Percentiles rank a stretch among this genome's conserved stretches.
These are phyloP conservation scores for Zangia roseola DNA, from an alignment of 768 basidiomycete genomes.

Conservation along the genomic window DNA sequence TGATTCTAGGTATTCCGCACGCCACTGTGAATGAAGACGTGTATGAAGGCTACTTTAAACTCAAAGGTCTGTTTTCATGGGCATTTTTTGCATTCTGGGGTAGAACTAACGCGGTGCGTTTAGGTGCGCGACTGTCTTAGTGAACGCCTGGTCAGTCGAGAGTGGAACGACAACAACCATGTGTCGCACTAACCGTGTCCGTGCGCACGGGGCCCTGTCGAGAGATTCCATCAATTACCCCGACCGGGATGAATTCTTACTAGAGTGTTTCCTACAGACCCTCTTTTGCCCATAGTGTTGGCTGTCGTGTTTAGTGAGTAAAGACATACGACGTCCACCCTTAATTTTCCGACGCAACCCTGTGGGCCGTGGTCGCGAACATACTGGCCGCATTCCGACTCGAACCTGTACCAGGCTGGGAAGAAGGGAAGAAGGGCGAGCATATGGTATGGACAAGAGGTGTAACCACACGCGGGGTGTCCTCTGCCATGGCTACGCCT, in stretches of 20 bases:
- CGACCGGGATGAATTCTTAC: slow-evolving; percentile 33
- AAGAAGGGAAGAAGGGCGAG: slow-evolving; percentile 1
- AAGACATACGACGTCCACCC: neutral
- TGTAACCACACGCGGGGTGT: slow-evolving; percentile 9
- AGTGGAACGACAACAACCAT: too few relatives aligned
- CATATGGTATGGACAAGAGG: slow-evolving; percentile 9
- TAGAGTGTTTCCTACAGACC: slow-evolving; percentile 28
- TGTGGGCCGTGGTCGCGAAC: slow-evolving; percentile 20
- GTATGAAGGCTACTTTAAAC: slow-evolving; percentile 48
- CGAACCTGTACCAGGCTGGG: neutral
- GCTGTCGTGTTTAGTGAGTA: slow-evolving; percentile 35
- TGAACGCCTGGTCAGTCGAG: slow-evolving; percentile 4
- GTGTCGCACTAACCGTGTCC: neutral
- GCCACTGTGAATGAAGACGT: slow-evolving; percentile 35
- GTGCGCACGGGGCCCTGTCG: slow-evolving; percentile 26
- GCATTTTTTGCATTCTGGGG: too few relatives aligned
- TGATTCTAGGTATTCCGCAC: slow-evolving; percentile 23
- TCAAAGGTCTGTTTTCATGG: slow-evolving; percentile 24
- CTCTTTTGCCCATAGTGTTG: slow-evolving; percentile 30
- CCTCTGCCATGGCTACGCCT: too few relatives aligned
- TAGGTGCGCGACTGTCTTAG: slow-evolving; percentile 1
- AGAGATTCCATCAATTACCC: slow-evolving; percentile 35
- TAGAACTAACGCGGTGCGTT: neutral
- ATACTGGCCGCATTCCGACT: slow-evolving; percentile 11
- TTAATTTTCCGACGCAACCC: slow-evolving; percentile 38